Conservation (phyloP, 257 asterid genomes). For the Solanum appendiculatum region DNA sequence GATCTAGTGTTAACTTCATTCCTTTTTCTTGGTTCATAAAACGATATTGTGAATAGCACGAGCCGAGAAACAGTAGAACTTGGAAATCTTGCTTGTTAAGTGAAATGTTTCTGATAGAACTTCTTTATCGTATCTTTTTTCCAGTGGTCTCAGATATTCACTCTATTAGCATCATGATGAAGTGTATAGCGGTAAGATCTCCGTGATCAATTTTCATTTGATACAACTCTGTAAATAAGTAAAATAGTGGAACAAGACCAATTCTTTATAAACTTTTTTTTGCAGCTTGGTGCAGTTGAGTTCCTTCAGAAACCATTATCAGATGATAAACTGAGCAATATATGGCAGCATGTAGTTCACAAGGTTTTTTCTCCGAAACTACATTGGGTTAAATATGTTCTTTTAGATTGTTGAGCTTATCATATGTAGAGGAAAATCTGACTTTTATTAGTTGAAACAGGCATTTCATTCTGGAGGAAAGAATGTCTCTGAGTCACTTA, state of each 20-base stretch:
- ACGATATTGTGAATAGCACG: not conserved
- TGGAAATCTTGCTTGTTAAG: not conserved
- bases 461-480: constrained; percentile 41
- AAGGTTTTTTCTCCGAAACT: constrained; percentile 17
- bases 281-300: constrained; percentile 49
- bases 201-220: not conserved
- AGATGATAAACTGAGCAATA: constrained; percentile 36
- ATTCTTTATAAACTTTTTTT: not conserved
- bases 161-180: constrained; percentile 40
- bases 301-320: constrained; percentile 42
- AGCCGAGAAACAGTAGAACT: not conserved
- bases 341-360: constrained; percentile 48
- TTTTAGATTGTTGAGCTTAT: not conserved
- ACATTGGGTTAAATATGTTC: not conserved
- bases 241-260: not conserved
- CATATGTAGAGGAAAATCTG: not conserved
- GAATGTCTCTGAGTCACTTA: constrained; percentile 18
- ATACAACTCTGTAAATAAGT: not conserved
- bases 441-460: constrained; percentile 5
- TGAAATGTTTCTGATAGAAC: not conserved
- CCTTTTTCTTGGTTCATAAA: not conserved
- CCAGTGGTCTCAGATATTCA: constrained; percentile 31
- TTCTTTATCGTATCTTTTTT: not conserved
- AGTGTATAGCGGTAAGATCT: constrained; percentile 41
- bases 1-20: not conserved